phyloP scores from a whole-genome alignment of 2,329 filamentous ascomycete species.

The Macrophomina phaseolina region DNA sequence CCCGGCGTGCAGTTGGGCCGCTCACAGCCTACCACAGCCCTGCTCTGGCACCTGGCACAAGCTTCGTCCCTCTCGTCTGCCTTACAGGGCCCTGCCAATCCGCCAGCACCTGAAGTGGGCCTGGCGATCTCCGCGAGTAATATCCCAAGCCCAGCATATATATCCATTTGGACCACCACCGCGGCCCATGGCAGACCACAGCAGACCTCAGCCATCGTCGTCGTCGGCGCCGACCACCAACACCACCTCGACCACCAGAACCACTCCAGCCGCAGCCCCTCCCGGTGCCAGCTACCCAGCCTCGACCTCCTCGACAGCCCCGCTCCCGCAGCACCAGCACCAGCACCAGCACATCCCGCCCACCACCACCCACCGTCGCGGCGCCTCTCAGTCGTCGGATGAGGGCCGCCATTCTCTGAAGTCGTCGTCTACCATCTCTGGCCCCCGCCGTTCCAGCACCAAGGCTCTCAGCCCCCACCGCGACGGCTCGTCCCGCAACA shows the following conservation, averaged over 20 bases:
- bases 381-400: conserved; percentile 22
- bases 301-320: neutral
- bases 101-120: conserved; percentile 21
- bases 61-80: conserved; percentile 26
- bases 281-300: neutral
- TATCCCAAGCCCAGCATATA: conserved; percentile 24
- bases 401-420: conserved; percentile 20
- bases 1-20: conserved; percentile 24
- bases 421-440: conserved; percentile 11
- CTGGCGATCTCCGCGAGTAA: conserved; percentile 28
- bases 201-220: conserved; percentile 26
- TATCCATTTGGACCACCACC: conserved; percentile 27
- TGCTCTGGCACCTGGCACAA: conserved; percentile 24
- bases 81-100: conserved; percentile 26
- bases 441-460: conserved; percentile 20
- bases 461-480: conserved; percentile 32
- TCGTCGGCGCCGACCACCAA: conserved; percentile 25
- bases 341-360: neutral
- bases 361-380: neutral
- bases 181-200: conserved; percentile 27
- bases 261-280: neutral
- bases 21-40: conserved; percentile 26
- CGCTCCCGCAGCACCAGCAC: neutral
- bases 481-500: conserved; percentile 38
- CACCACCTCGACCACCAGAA: neutral